Evolutionary conservation across 169 alveolate genomes (phyloP).

Genomic region (Plasmodium vinckei): DNA sequence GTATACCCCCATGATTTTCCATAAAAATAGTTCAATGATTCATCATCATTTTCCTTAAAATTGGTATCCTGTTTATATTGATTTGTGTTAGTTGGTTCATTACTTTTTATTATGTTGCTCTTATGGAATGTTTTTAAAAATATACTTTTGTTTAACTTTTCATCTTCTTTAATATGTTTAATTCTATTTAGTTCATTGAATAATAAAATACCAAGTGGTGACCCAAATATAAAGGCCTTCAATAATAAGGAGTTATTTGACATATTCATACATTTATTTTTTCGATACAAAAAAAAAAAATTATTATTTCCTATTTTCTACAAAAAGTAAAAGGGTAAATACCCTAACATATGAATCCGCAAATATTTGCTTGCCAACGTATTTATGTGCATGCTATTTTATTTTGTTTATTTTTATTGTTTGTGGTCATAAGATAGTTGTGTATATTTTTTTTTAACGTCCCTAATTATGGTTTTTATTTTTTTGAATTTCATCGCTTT

Average conservation of each 20-base stretch:
- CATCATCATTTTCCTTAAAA: conserved; percentile 15
- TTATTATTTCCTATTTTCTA: background rate
- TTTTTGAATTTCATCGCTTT: too few species aligned
- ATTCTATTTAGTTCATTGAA: conserved; percentile 59
- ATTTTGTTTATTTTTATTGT: too few species aligned
- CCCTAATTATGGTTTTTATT: too few species aligned
- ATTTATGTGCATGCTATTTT: too few species aligned
- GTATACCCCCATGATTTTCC: conserved; percentile 78
- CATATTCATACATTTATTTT: conserved; percentile 41
- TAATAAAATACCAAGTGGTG: conserved; percentile 41
- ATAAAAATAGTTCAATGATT: conserved; percentile 56
- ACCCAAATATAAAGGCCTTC: conserved; percentile 30
- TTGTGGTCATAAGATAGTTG: too few species aligned
- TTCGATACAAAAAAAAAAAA: background rate
- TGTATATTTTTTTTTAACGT: too few species aligned
- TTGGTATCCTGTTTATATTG: background rate
- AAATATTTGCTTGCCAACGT: too few species aligned
- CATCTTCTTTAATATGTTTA: conserved; percentile 47
- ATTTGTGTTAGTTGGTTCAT: background rate
- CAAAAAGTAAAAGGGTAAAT: too few species aligned
- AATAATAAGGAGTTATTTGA: conserved; percentile 17
- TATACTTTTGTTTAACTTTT: conserved; percentile 45
- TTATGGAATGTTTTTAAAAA: conserved; percentile 56
- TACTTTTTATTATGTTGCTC: conserved; percentile 6
- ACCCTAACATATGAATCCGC: too few species aligned